Evolutionary conservation across 495 filamentous ascomycete genomes (phyloP).

Genomic region (Pseudevernia furfuracea): DNA sequence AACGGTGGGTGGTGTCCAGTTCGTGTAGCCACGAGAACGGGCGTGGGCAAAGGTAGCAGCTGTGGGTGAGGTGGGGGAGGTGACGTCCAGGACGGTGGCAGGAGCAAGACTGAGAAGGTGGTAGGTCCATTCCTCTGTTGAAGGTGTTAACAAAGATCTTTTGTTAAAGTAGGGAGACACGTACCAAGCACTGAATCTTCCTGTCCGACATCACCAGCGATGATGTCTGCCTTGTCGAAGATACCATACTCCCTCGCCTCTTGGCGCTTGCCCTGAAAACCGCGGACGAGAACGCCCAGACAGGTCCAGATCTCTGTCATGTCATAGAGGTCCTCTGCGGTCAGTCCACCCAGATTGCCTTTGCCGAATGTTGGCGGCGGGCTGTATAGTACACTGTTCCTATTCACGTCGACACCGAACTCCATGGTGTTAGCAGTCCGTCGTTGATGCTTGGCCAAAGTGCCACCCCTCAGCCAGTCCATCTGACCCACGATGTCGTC

Average conservation of each 20-base stretch:
- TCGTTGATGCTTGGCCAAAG: conserved; percentile 39
- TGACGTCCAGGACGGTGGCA: conserved; percentile 48
- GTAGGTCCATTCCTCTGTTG: conserved; percentile 56
- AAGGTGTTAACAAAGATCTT: conserved; percentile 28
- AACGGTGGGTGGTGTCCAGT: conserved; percentile 45
- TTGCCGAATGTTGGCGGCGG: conserved; percentile 51
- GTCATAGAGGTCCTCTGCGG: conserved; percentile 51
- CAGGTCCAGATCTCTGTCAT: conserved; percentile 64
- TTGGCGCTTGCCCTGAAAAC: conserved; percentile 47
- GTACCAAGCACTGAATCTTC: conserved; percentile 51
- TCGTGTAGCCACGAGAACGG: conserved; percentile 45
- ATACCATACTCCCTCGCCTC: conserved; percentile 51
- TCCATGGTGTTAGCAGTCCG: conserved; percentile 32
- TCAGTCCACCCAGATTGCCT: conserved; percentile 51
- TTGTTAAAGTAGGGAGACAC: conserved; percentile 17
- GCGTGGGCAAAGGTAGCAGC: conserved; percentile 46
- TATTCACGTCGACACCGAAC: conserved; percentile 42
- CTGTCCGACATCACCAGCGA: conserved; percentile 40
- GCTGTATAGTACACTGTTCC: conserved; percentile 48
- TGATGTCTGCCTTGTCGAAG: conserved; percentile 43
- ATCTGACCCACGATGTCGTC: conserved; percentile 56
- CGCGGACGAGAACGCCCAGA: conserved; percentile 49
- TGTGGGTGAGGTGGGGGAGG: conserved; percentile 41
- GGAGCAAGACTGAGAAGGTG: conserved; percentile 55
- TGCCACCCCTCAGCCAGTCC: conserved; percentile 57